Conservation (phyloP, 805 yeast genomes). For the Starmerella davenportii region DNA sequence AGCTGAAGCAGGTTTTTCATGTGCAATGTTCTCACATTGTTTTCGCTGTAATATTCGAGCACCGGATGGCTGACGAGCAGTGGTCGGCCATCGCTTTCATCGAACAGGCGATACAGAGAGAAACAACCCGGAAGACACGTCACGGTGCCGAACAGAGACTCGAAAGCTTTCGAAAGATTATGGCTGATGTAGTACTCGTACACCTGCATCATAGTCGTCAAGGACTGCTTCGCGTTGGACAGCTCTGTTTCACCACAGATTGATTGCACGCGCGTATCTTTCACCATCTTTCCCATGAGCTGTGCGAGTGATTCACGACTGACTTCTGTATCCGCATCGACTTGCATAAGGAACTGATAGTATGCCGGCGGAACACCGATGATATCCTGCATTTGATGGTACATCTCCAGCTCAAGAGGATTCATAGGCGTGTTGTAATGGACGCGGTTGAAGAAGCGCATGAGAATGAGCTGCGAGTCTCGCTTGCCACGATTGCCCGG, state of each 20-base stretch:
- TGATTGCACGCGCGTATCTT: constrained; percentile 39
- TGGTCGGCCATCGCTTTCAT: constrained; percentile 40
- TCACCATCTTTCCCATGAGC: constrained; percentile 38
- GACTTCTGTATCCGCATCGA: constrained; percentile 47
- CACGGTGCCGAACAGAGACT: constrained; percentile 42
- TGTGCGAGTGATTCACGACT: constrained; percentile 37
- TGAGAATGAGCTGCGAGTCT: constrained; percentile 42
- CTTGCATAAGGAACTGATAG: constrained; percentile 38
- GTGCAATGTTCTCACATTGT: constrained; percentile 40
- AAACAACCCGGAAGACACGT: constrained; percentile 54
- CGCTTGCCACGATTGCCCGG: constrained; percentile 54
- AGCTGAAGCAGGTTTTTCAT: constrained; percentile 40
- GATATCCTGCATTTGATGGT: constrained; percentile 36
- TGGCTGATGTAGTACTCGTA: constrained; percentile 48
- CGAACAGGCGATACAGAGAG: constrained; percentile 37
- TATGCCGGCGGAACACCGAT: constrained; percentile 42
- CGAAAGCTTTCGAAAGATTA: constrained; percentile 46
- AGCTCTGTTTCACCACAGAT: constrained; percentile 46
- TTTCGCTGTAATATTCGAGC: constrained; percentile 38
- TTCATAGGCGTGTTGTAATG: constrained; percentile 45
- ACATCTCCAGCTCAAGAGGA: constrained; percentile 37
- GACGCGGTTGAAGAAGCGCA: constrained; percentile 43
- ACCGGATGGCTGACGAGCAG: constrained; percentile 42
- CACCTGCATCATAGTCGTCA: constrained; percentile 45
- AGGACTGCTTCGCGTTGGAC: constrained; percentile 32